A percentile compares a stretch with the other conserved stretches of the same genome.
These are phyloP conservation scores for Irpex rosettiformis DNA, from an alignment of 1,284 basidiomycete species.

Conservation along the genomic window DNA sequence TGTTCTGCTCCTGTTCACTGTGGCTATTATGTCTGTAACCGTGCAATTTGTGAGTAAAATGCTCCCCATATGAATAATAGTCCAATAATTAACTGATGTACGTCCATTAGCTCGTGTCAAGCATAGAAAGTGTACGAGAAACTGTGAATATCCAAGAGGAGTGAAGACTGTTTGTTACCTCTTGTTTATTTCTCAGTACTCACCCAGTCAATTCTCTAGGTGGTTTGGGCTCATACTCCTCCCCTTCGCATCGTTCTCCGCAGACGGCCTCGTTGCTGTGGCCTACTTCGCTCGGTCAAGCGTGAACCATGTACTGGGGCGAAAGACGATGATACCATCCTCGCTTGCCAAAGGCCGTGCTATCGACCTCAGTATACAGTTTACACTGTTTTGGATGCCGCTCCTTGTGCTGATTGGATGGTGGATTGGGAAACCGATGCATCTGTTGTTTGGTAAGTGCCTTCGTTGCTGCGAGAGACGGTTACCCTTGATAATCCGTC, in stretches of 20 bases:
- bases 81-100: background rate
- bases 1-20: constrained; percentile 44
- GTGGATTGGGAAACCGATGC: constrained; percentile 33
- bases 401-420: constrained; percentile 36
- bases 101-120: constrained; percentile 52
- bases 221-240: constrained; percentile 72
- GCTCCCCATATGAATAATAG: background rate
- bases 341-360: constrained; percentile 34
- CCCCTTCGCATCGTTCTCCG: constrained; percentile 66
- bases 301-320: constrained; percentile 18
- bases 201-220: too few species aligned
- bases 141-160: constrained; percentile 41
- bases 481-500: background rate
- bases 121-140: constrained; percentile 51
- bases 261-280: constrained; percentile 57
- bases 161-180: too few species aligned
- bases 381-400: constrained; percentile 39
- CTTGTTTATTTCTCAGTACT: too few species aligned
- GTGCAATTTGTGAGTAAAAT: constrained; percentile 56
- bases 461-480: background rate
- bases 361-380: constrained; percentile 41
- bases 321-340: constrained; percentile 24
- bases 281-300: constrained; percentile 42
- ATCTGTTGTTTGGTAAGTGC: constrained; percentile 38
- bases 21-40: constrained; percentile 60